These are phyloP conservation scores for Nicotiana obtusifolia DNA, from an alignment of 257 asterid genomes.

Conservation along the genomic window DNA sequence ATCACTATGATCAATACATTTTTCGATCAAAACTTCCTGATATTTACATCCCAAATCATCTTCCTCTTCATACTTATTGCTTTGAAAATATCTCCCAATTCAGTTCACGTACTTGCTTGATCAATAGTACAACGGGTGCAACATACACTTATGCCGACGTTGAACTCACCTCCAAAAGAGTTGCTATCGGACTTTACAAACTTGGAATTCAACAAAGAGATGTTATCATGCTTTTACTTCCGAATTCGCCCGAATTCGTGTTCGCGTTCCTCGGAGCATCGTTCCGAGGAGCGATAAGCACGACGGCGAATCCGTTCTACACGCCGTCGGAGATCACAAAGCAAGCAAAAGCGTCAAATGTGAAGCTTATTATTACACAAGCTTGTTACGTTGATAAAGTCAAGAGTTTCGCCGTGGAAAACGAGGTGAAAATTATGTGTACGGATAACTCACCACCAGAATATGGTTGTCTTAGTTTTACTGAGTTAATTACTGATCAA, in stretches of 20 bases:
- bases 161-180: conserved; percentile 21
- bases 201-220: conserved; percentile 25
- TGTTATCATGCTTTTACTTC: conserved; percentile 32
- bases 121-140: conserved; percentile 22
- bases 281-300: conserved; percentile 21
- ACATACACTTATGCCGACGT: conserved; percentile 21
- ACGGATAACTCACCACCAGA: background rate
- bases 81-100: conserved; percentile 28
- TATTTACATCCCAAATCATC: conserved; percentile 32
- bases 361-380: conserved; percentile 30
- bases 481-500: background rate
- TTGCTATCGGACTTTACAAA: conserved; percentile 23
- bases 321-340: conserved; percentile 25
- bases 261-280: conserved; percentile 34
- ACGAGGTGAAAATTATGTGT: conserved; percentile 16
- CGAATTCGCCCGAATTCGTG: conserved; percentile 30
- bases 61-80: conserved; percentile 30
- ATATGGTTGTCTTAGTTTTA: conserved; percentile 18
- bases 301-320: conserved; percentile 34
- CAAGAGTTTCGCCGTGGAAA: conserved; percentile 1
- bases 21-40: conserved; percentile 39
- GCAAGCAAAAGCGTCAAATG: conserved; percentile 27
- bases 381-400: conserved; percentile 20
- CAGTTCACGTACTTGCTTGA: conserved; percentile 25
- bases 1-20: conserved; percentile 9